Base-by-base conservation (phyloP, 495 filamentous ascomycete species). In the Clohesyomyces aquaticus region DNA sequence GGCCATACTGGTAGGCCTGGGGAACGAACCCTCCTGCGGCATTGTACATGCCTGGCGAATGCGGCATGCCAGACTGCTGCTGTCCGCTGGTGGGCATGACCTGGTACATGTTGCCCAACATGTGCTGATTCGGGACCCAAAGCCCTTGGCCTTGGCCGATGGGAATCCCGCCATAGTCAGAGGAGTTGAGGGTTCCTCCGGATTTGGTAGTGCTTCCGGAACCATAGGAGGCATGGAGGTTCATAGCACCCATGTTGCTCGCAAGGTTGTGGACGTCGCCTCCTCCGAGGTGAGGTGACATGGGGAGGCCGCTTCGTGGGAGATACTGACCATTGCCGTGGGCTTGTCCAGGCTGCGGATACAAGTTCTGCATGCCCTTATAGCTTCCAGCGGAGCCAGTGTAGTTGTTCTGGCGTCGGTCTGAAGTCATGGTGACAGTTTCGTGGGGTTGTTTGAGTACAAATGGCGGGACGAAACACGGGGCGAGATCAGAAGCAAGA, bases 21-120 rank as follows among this genome's bases (percentile, higher is more conserved):
- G 65, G 66, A 46, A 77, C 67, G 64, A 59, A 75, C 14, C 68
- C 68, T 26, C 63, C 69, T 18, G 67, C 59, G 2, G 68, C 68
- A 29, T 66, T 70, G 61, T 76, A 77, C 70, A 77, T 72, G 56
- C 45, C 64, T 19, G 71, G 61, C 4, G 72, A 70, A 46, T 67
- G 67, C 12, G 50, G 42, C 48, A 71, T 64, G 32, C 46, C 56
- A 4, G 38, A 26, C 46, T 73, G 69, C 23, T 58, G 57, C 61
- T 73, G 74, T 26, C 26, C 61, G 23, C 19, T 28, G 14, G 43
- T 42, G 16, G 59, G 55, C 64, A 71, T 53, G 48, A 68, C 64
- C 11, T 26, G 45, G 50, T 71, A 71, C 64, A 65, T 61, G 52
- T 19, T 42, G 48, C 52, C 45, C 22, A 58, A 56, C 19, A 58